Base-by-base conservation (phyloP, 2,329 filamentous ascomycete genomes). In the Metarhizium sp. region DNA sequence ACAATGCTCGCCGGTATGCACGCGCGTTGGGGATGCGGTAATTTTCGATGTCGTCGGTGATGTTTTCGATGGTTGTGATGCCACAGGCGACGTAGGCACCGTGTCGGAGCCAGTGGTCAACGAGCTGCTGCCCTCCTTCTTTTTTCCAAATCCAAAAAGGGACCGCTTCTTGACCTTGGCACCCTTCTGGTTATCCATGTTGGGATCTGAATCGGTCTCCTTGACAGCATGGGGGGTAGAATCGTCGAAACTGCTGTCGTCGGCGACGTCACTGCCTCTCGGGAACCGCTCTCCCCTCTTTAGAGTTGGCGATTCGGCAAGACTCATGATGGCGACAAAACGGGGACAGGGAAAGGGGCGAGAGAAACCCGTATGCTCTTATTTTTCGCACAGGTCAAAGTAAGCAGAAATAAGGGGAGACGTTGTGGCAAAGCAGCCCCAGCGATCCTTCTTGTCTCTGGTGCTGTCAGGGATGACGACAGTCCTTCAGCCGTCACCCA, bases 141-240 rank as follows among this genome's bases (percentile, higher is more conserved):
- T 85, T 73, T 81, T 84, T 55, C 80, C 80, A 57, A 86, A 78
- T 4, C 79, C 77, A 67, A 85, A 85, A 32, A 86, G 71, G 57
- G 76, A 75, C 59, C 80, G 75, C 69, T 80, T 84, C 68, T 80
- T 79, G 54, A 76, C 78, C 54, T 64, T 66, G 50, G 40, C 49
- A 49, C 54, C 53, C 50, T 61, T 60, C 54, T 60, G 58, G 42
- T 56, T 60, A 25, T 69, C 71, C 3, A 62, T 61, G 49, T 58
- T 50, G n/a, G 64, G 64, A 30, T 70, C 64, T 16, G 59, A 55
- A 32, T 64, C 62, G 14, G 61, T 56, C 6, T 64, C 66, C 51
- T 65, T 63, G 51, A 59, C 57, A 49, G 67, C 61, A 46, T 66
- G 63, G 20, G 69, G 68, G 1, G 70, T 69, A 40, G 69, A 66